Evolutionary conservation across 768 basidiomycete genomes (phyloP).

Genomic region (Naematelia encephala): DNA sequence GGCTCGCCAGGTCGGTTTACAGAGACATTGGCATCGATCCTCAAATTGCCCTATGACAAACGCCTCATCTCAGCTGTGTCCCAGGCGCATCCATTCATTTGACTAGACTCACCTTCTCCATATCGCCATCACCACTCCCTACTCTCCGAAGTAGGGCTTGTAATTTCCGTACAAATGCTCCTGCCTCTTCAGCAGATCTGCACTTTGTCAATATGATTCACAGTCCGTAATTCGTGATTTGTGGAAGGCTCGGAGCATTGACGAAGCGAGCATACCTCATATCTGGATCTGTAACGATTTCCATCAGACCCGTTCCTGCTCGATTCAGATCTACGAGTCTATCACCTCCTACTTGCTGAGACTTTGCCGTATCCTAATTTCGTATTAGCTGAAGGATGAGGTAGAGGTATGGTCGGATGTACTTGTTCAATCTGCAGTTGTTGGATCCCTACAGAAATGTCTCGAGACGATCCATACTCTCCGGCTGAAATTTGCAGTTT

Average conservation of each 20-base stretch:
- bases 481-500: conserved; percentile 48
- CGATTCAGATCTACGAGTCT: conserved; percentile 79
- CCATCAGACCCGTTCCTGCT: conserved; percentile 84
- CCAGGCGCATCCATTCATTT: background rate
- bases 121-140: conserved; percentile 89
- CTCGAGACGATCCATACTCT: conserved; percentile 11
- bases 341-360: conserved; percentile 28
- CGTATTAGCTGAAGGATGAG: background rate
- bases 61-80: too few relatives aligned
- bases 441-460: conserved; percentile 66
- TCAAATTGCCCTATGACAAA: conserved; percentile 72
- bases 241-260: too few relatives aligned
- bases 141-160: conserved; percentile 76
- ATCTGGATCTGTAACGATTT: conserved; percentile 93
- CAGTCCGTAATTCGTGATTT: too few relatives aligned
- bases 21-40: conserved; percentile 95
- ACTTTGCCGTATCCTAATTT: conserved; percentile 30
- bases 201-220: background rate
- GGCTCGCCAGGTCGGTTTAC: conserved; percentile 64
- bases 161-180: conserved; percentile 74
- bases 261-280: conserved; percentile 57
- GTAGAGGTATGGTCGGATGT: conserved; percentile 16
- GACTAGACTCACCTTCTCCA: conserved; percentile 73
- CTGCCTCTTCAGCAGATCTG: conserved; percentile 83
- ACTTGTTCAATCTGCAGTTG: conserved; percentile 97